phyloP scores from a whole-genome alignment of 2,329 filamentous ascomycete species.

The Epichloe brachyelytri region DNA sequence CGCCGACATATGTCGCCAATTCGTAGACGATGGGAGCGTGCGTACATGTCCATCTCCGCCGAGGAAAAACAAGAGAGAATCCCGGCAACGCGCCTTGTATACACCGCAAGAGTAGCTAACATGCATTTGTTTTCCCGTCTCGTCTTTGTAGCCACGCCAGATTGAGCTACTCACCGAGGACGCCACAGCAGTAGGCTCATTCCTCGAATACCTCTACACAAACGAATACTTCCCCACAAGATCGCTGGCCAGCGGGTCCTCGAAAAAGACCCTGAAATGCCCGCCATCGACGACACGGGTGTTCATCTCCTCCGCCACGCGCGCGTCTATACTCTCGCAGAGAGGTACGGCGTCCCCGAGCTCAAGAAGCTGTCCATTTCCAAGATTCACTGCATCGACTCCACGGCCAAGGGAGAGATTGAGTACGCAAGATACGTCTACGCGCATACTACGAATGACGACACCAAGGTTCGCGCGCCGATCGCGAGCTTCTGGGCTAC shows the following conservation, averaged over 20 bases:
- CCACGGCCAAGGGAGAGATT: conserved; percentile 80
- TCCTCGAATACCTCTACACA: conserved; percentile 29
- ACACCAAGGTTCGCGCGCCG: conserved; percentile 63
- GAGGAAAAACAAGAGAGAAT: not conserved
- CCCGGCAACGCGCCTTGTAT: no score
- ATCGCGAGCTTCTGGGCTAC: conserved; percentile 87
- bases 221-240: conserved; percentile 55
- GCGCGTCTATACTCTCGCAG: conserved; percentile 76
- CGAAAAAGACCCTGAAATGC: conserved; percentile 53
- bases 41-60: conserved; percentile 15
- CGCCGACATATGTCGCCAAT: conserved; percentile 45
- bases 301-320: conserved; percentile 79
- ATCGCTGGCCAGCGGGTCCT: conserved; percentile 50
- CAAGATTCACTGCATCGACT: conserved; percentile 88
- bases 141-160: conserved; percentile 37
- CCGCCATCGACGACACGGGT: conserved; percentile 61
- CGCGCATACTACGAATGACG: conserved; percentile 55
- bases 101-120: not conserved
- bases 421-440: conserved; percentile 87
- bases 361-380: conserved; percentile 68
- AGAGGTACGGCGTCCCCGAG: conserved; percentile 55
- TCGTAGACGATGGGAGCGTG: conserved; percentile 49
- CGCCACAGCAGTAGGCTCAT: conserved; percentile 23
- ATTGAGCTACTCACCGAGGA: conserved; percentile 45
- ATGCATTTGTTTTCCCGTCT: not conserved